Evolutionary conservation across 2,329 filamentous ascomycete species (phyloP), one percentile per base, ranked within the genome.

Genomic region (Fusarium sororula): DNA sequence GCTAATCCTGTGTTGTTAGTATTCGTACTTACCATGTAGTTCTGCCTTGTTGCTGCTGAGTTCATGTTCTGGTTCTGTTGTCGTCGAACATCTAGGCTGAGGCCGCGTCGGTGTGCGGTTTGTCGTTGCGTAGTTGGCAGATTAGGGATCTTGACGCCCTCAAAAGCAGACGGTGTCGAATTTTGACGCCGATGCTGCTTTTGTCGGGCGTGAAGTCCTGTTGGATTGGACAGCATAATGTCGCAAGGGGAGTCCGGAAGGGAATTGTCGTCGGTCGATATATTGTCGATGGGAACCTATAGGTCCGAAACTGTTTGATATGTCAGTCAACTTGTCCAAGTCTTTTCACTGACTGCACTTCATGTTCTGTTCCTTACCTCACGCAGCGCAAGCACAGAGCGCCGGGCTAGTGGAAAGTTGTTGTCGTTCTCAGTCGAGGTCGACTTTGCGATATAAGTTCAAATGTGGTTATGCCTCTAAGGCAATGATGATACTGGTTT

Each of bases 341-440:
- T 32, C 15, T 24, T n/a, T n/a, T 26, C n/a, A 32, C 30, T 55
- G 24, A 32, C 32, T 55, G 24, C 3, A n/a, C 22, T 24, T 47
- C 35, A 60, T 6, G 6, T 37, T 41, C 47, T 5, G 4, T 39
- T 41, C 30, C 85, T 77, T 83, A 94, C 93, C 92, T 95, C 92
- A 91, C 92, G 91, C 92, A 94, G 91, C 89, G 91, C 91, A 92
- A 93, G 91, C 91, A 84, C 90, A 91, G 90, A 88, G 89, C 90
- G 92, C 92, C 92, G 92, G 93, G 92, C 91, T 87, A 85, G 79
- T 80, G 75, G 73, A 81, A 78, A 76, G 68, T 79, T 80, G 78
- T 79, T 72, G 81, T 85, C 79, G 84, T 84, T 80, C 83, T 87
- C 87, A 89, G 85, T 85, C 83, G 82, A 80, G 73, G 79, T 79